A percentile compares a stretch with the other conserved stretches of the same genome.
Evolutionary conservation across 208 protist genomes (phyloP).

Genomic region (Trypanosoma conorhini): DNA sequence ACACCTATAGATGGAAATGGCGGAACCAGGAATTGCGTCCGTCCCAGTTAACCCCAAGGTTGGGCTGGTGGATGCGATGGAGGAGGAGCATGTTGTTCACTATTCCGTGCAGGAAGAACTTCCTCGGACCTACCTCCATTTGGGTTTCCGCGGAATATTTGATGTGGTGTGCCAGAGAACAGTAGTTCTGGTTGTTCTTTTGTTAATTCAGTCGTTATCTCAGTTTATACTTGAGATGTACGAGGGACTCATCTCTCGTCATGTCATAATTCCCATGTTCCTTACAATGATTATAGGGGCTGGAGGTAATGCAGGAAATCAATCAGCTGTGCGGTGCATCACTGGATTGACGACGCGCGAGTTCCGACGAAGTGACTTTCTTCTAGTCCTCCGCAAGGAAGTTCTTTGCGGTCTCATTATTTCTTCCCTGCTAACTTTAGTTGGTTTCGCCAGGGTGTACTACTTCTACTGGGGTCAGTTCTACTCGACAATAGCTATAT

Average conservation of each 20-base stretch:
- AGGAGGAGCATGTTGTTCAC: slow-evolving; percentile 13
- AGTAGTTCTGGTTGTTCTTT: slow-evolving; percentile 29
- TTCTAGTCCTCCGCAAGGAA: slow-evolving; percentile 27
- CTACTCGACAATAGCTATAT: slow-evolving; percentile 37
- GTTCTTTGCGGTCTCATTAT: slow-evolving; percentile 27
- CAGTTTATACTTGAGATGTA: slow-evolving; percentile 49
- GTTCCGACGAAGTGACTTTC: slow-evolving; percentile 21
- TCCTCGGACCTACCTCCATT: slow-evolving; percentile 3
- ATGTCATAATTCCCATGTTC: slow-evolving; percentile 60
- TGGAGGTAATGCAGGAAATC: slow-evolving; percentile 62
- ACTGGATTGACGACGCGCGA: slow-evolving; percentile 33
- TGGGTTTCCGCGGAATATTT: slow-evolving; percentile 16
- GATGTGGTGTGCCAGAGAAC: slow-evolving; percentile 31
- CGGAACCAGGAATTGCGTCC: not conserved
- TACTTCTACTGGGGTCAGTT: slow-evolving; percentile 33
- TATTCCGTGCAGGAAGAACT: not conserved
- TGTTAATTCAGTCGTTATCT: slow-evolving; percentile 37
- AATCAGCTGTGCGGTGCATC: slow-evolving; percentile 37
- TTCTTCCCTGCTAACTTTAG: slow-evolving; percentile 30
- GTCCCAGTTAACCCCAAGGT: not conserved
- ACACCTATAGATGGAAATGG: not conserved
- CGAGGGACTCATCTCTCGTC: slow-evolving; percentile 35
- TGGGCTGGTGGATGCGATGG: not conserved
- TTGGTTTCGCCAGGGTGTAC: slow-evolving; percentile 39
- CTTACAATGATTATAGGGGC: slow-evolving; percentile 70